Evolutionary conservation across 371 early-diverging fungal genomes (phyloP), one percentile per base, ranked within the genome.

Genomic region (Apophysomyces ossiformis): DNA sequence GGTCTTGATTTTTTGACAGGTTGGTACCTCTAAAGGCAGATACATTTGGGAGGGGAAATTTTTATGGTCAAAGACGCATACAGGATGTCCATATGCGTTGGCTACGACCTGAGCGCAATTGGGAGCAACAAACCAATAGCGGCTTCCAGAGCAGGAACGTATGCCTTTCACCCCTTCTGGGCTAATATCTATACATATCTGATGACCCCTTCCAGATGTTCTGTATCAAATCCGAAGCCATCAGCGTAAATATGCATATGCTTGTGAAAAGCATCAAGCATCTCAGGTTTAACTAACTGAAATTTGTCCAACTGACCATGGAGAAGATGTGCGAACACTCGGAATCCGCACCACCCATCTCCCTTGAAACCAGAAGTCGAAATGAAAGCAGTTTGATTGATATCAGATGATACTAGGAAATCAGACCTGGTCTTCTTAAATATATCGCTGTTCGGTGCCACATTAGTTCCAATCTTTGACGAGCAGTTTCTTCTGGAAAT

Each of bases 51-150:
- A 5, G 0, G 54, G 54, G 4, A 18, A 50, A 26, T 50, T 21
- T 21, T 16, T 50, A 11, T 50, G 21, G 9, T 4, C 9, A 0
- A 21, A 50, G 16, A 21, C 9, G 21, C 54, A 50, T 5, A 50
- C 54, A 21, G 54, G 54, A 50, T 21, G 21, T 4, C 54, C 35
- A 50, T 50, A 57, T 15, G 58, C 39, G 8, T 57, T 57, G 6
- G 58, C 58, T 18, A 57, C 41, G 13, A 64, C 26, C 43, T 64
- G 57, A 21, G 57, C 41, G n/a, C 39, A 37, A 8, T 37, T 1
- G 0, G 56, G 39, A 12, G 57, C 56, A 41, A 38, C 13, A 18
- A 43, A 57, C 64, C 64, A 64, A n/a, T 38, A 21, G 11, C 21
- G 7, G 11, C 21, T 9, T 1, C 9, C 21, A 21, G 5, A 7